Percentiles rank a stretch among this genome's conserved stretches.
Evolutionary conservation across 2,329 filamentous ascomycete genomes (phyloP).

Genomic region (Phaeoacremonium minimum): DNA sequence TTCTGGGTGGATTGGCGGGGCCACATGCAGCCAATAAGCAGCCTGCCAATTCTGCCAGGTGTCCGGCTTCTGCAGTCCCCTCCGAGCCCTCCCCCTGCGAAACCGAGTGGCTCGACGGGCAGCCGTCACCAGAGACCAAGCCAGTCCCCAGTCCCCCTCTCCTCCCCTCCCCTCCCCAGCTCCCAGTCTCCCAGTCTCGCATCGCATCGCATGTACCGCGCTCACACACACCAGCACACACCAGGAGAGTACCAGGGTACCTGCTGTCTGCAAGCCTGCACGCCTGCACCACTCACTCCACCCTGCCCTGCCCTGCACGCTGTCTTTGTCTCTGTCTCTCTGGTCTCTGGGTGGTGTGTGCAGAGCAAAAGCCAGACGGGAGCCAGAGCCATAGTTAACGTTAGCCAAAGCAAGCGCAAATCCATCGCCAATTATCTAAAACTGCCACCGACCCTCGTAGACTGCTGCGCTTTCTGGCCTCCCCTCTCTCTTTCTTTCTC

Average conservation of each 20-base stretch:
- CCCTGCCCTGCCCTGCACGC: too few species aligned
- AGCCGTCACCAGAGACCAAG: too few species aligned
- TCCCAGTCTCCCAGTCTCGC: background rate
- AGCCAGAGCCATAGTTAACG: background rate
- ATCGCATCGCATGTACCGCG: background rate
- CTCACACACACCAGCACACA: too few species aligned
- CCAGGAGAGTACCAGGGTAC: too few species aligned
- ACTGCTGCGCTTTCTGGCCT: conserved; percentile 18
- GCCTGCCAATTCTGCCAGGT: background rate
- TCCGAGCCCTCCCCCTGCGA: background rate
- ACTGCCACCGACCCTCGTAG: conserved; percentile 24
- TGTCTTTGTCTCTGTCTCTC: too few species aligned
- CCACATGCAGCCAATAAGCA: conserved; percentile 9
- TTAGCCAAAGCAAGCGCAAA: background rate
- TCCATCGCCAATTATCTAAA: conserved; percentile 20
- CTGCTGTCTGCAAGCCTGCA: too few species aligned
- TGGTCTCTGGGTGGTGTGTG: too few species aligned
- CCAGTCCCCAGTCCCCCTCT: too few species aligned
- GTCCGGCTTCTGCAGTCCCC: background rate
- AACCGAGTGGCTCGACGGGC: background rate
- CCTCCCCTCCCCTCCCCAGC: background rate
- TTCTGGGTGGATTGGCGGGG: conserved; percentile 12
- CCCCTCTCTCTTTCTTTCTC: conserved; percentile 30
- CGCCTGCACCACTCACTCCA: too few species aligned
- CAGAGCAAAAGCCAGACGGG: background rate